A percentile compares a stretch with the other conserved stretches of the same genome.
Evolutionary conservation across 441 rosid species (phyloP).

Genomic region (Kokia cookei): DNA sequence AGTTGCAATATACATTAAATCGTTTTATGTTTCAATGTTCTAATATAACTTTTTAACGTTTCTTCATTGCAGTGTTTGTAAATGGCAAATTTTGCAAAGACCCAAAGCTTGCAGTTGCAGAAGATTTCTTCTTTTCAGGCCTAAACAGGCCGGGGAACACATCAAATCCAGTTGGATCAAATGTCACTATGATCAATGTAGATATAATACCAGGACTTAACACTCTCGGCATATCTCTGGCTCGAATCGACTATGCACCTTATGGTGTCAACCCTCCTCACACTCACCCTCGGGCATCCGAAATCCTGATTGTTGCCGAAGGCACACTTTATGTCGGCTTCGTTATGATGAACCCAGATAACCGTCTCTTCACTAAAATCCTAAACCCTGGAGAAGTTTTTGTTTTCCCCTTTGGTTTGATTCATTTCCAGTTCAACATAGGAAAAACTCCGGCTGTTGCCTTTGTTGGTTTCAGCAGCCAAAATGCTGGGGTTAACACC

Average conservation of each 20-base stretch:
- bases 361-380: neutral
- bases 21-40: no score
- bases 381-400: neutral
- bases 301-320: neutral
- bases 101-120: neutral
- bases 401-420: neutral
- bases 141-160: neutral
- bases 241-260: neutral
- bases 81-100: neutral
- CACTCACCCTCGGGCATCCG: neutral
- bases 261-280: neutral
- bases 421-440: neutral
- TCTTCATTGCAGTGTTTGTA: neutral
- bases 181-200: neutral
- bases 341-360: neutral
- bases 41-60: neutral
- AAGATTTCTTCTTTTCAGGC: neutral
- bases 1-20: no score
- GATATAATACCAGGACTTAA: neutral
- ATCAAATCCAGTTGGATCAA: neutral
- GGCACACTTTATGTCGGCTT: neutral
- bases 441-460: neutral
- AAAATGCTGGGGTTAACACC: conserved; percentile 33
- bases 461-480: conserved; percentile 17
- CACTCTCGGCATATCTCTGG: neutral